Evolutionary conservation across 495 filamentous ascomycete genomes (phyloP).

Genomic region (Aspergillus haitiensis): DNA sequence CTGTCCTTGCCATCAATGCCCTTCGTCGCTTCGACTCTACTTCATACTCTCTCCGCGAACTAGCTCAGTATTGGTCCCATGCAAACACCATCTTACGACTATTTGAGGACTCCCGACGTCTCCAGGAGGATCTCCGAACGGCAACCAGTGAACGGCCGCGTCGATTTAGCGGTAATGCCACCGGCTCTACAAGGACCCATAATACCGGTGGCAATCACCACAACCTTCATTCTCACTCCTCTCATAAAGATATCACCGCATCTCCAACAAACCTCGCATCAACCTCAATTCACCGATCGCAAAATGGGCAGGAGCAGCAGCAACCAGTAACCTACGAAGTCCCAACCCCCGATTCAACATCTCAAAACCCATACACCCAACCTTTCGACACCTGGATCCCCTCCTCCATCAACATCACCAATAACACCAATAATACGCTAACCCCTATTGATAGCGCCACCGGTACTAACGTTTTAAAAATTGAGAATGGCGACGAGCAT

Average conservation of each 20-base stretch:
- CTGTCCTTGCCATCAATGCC: slow-evolving; percentile 50
- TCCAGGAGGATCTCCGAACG: slow-evolving; percentile 46
- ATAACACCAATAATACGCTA: slow-evolving; percentile 4
- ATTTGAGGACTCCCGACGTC: slow-evolving; percentile 48
- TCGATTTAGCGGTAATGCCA: slow-evolving; percentile 28
- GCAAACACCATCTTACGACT: slow-evolving; percentile 48
- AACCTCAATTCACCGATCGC: neutral
- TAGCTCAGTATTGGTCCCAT: slow-evolving; percentile 49
- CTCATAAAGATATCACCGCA: neutral
- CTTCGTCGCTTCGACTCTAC: slow-evolving; percentile 50
- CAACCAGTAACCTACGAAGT: slow-evolving; percentile 37
- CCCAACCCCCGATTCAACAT: slow-evolving; percentile 38
- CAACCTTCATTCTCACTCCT: neutral
- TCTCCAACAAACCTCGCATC: slow-evolving; percentile 3
- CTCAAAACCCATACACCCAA: slow-evolving; percentile 29
- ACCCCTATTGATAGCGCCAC: slow-evolving; percentile 37
- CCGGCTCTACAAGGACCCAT: slow-evolving; percentile 1
- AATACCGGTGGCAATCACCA: neutral
- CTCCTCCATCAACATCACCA: neutral
- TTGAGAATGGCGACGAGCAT: no score
- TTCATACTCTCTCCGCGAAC: slow-evolving; percentile 45
- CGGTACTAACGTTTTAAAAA: no score
- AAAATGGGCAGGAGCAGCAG: neutral
- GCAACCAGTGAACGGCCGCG: slow-evolving; percentile 42
- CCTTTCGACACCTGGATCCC: slow-evolving; percentile 45